Evolutionary conservation across 441 rosid species (phyloP).

Genomic region (Bocquillonia castaneifolia): DNA sequence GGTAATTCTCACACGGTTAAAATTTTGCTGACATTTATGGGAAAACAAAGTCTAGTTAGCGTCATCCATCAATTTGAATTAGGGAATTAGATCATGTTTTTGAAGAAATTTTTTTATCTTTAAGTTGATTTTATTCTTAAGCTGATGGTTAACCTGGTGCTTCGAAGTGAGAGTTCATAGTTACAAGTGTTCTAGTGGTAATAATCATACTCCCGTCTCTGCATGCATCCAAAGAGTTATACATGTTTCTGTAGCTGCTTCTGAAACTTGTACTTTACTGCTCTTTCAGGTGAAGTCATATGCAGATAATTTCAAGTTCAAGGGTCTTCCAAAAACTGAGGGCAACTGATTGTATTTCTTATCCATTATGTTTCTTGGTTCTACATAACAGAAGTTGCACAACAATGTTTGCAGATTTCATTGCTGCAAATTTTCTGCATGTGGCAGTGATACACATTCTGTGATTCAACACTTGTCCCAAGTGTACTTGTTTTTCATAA

Average conservation of each 20-base stretch:
- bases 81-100: not conserved
- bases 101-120: not conserved
- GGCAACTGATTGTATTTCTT: conserved; percentile 27
- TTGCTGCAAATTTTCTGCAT: conserved; percentile 11
- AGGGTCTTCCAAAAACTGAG: conserved; percentile 57
- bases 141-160: not conserved
- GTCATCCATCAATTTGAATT: not conserved
- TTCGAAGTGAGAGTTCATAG: not conserved
- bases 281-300: conserved; percentile 61
- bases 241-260: not conserved
- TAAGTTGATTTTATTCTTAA: not conserved
- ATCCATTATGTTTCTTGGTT: not conserved
- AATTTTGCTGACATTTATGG: not conserved
- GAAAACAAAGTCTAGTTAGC: not conserved
- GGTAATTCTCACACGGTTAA: not conserved
- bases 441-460: not conserved
- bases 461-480: conserved; percentile 8
- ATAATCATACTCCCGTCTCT: not conserved
- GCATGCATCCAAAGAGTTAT: not conserved
- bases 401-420: conserved; percentile 13
- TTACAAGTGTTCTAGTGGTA: not conserved
- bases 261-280: conserved; percentile 1
- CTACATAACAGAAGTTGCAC: conserved; percentile 15
- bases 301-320: conserved; percentile 93
- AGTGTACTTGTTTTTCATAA: not conserved